phyloP scores from a whole-genome alignment of 345 rosid genomes.

The Carallia pectinifolia region DNA sequence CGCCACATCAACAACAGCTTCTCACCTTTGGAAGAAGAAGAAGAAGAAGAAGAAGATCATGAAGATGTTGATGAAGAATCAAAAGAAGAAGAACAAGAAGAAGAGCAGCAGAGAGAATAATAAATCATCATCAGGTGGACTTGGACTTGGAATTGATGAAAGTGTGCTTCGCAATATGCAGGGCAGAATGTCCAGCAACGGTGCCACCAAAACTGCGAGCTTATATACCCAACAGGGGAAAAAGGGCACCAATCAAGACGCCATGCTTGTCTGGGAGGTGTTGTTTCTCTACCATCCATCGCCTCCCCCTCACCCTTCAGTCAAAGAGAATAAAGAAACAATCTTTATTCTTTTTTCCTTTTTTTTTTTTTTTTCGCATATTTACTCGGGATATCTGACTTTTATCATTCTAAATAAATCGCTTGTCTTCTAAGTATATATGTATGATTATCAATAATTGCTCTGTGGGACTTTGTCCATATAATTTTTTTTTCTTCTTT shows the following conservation, averaged over 20 bases:
- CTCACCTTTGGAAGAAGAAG: slow-evolving; percentile 51
- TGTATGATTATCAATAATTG: too few relatives aligned
- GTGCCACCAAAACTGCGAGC: slow-evolving; percentile 61
- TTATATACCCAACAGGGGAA: slow-evolving; percentile 92
- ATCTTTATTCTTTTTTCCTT: too few relatives aligned
- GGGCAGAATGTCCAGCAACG: slow-evolving; percentile 60
- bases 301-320: not conserved
- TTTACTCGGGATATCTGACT: too few relatives aligned
- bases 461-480: too few relatives aligned
- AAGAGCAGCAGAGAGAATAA: not conserved
- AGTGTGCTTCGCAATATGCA: slow-evolving; percentile 44
- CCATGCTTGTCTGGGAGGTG: slow-evolving; percentile 97
- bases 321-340: too few relatives aligned
- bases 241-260: slow-evolving; percentile 97
- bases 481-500: too few relatives aligned
- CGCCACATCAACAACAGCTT: slow-evolving; percentile 14
- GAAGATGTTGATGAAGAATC: too few relatives aligned
- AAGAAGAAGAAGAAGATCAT: too few relatives aligned
- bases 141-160: slow-evolving; percentile 26
- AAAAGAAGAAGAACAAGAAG: slow-evolving; percentile 28
- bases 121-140: slow-evolving; percentile 27
- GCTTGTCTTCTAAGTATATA: too few relatives aligned
- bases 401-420: too few relatives aligned
- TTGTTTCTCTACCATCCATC: slow-evolving; percentile 20
- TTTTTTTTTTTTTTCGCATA: too few relatives aligned